Evolutionary conservation across 805 yeast species (phyloP).

Genomic region (Starmerella stigmatis): DNA sequence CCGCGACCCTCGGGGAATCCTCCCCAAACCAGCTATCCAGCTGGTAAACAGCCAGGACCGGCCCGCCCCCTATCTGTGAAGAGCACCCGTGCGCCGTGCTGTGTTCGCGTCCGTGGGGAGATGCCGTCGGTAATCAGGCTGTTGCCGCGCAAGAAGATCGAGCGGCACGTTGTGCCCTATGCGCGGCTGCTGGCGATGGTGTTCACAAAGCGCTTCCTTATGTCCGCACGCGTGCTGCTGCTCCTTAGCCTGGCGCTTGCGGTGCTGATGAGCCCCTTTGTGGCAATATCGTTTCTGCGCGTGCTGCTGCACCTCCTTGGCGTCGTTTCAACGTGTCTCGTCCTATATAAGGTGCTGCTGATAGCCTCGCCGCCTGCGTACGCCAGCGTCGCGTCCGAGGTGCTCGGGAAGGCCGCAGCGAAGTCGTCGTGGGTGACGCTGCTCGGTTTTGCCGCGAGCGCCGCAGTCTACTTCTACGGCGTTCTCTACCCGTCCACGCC

Average conservation of each 20-base stretch:
- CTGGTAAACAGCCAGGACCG: too few species aligned
- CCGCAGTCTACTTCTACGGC: not conserved
- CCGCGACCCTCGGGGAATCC: too few species aligned
- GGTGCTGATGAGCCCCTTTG: not conserved
- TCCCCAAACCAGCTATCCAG: too few species aligned
- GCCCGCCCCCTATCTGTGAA: too few species aligned
- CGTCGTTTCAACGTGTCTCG: not conserved
- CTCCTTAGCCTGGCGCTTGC: not conserved
- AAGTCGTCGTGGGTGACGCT: slow-evolving; percentile 1
- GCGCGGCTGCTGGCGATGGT: slow-evolving; percentile 11
- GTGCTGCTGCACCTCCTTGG: not conserved
- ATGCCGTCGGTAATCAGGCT: slow-evolving; percentile 22
- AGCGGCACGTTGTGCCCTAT: slow-evolving; percentile 16
- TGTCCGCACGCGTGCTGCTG: slow-evolving; percentile 1
- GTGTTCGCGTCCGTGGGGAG: too few species aligned
- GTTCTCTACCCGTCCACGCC: not conserved
- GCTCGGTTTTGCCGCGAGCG: not conserved
- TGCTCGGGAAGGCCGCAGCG: not conserved
- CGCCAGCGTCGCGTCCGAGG: not conserved
- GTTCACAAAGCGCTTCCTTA: slow-evolving; percentile 11
- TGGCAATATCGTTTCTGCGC: not conserved
- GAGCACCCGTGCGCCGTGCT: too few species aligned
- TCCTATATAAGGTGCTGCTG: slow-evolving; percentile 3
- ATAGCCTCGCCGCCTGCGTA: not conserved
- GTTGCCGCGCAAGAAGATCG: slow-evolving; percentile 18